These are phyloP conservation scores for Dactylellina cionopaga DNA, from an alignment of 2,329 filamentous ascomycete species.

Conservation along the genomic window DNA sequence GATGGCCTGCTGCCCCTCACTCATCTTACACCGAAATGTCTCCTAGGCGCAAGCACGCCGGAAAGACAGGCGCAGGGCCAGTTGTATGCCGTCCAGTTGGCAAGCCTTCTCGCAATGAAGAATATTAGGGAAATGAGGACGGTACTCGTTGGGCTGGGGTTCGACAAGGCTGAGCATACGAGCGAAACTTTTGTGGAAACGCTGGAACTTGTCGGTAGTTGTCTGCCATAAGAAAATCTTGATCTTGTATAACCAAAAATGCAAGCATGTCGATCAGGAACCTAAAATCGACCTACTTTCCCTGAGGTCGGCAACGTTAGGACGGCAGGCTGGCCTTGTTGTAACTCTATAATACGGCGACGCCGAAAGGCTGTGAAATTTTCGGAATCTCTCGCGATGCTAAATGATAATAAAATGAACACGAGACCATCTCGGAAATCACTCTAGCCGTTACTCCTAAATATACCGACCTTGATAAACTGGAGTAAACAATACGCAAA, in stretches of 20 bases:
- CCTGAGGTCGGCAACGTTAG: slow-evolving; percentile 9
- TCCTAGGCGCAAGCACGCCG: slow-evolving; percentile 83
- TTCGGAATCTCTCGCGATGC: too few relatives aligned
- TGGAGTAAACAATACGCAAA: too few relatives aligned
- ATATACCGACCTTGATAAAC: too few relatives aligned
- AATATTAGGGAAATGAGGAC: slow-evolving; percentile 71
- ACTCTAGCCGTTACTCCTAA: too few relatives aligned
- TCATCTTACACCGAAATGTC: slow-evolving; percentile 84
- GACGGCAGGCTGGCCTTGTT: slow-evolving; percentile 9
- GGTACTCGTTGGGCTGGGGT: slow-evolving; percentile 69
- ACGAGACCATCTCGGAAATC: too few relatives aligned
- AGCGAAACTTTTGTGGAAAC: slow-evolving; percentile 61
- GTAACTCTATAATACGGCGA: slow-evolving; percentile 1
- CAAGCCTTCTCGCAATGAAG: slow-evolving; percentile 77
- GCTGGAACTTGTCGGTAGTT: slow-evolving; percentile 70
- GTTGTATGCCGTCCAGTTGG: slow-evolving; percentile 88
- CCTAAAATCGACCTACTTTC: too few relatives aligned
- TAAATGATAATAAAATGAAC: too few relatives aligned
- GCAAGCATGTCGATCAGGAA: too few relatives aligned
- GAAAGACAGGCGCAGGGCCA: slow-evolving; percentile 86
- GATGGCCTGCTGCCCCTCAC: slow-evolving; percentile 75
- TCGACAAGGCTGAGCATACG: slow-evolving; percentile 62
- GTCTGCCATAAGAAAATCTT: slow-evolving; percentile 57
- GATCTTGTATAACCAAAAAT: not conserved
- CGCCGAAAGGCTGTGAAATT: slow-evolving; percentile 39